Conservation (phyloP, 768 basidiomycete genomes). For the Psilocybe azurescens region DNA sequence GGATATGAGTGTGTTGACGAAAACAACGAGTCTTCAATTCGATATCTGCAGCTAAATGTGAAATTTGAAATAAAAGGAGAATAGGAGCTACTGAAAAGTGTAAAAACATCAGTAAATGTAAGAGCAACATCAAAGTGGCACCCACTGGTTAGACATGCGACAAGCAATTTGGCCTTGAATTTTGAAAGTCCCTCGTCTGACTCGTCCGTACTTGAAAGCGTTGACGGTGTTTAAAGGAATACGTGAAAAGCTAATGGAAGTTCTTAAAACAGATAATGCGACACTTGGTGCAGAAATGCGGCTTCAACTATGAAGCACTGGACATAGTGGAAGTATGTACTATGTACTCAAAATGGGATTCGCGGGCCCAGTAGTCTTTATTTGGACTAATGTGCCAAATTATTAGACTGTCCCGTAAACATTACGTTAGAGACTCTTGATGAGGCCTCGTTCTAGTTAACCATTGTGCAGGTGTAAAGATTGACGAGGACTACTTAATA, state of each 20-base stretch:
- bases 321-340: neutral
- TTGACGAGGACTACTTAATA: too few species aligned
- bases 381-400: too few species aligned
- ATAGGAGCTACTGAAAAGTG: neutral
- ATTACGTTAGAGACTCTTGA: too few species aligned
- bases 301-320: too few species aligned
- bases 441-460: too few species aligned
- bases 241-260: neutral
- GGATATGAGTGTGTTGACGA: neutral
- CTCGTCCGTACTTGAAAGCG: neutral
- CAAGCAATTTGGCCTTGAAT: neutral
- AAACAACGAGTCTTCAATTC: neutral
- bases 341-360: neutral
- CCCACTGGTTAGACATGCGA: neutral
- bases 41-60: neutral
- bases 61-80: neutral
- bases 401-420: too few species aligned
- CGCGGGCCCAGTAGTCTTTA: too few species aligned
- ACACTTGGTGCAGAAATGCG: neutral
- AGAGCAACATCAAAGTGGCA: neutral
- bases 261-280: neutral
- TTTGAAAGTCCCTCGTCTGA: neutral
- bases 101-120: neutral
- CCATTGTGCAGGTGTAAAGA: too few species aligned
- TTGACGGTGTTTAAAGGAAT: neutral